Percentiles rank a stretch among this genome's conserved stretches.
phyloP scores from a whole-genome alignment of 495 filamentous ascomycete genomes.

The Penicillium goetzii region DNA sequence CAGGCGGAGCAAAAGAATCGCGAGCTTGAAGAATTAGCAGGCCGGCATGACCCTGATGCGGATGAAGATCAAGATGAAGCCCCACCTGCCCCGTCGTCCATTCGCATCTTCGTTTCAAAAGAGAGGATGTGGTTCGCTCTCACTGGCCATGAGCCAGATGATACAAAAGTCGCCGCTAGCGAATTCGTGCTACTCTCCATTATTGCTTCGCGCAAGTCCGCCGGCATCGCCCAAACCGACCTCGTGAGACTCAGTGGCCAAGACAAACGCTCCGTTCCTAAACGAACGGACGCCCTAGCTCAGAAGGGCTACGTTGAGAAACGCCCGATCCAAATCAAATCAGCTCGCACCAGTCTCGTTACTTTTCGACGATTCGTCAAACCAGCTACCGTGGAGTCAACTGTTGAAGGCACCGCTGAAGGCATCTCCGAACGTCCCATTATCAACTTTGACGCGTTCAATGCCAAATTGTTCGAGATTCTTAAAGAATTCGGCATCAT shows the following conservation, averaged over 20 bases:
- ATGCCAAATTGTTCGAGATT: slow-evolving; percentile 49
- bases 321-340: slow-evolving; percentile 63
- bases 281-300: slow-evolving; percentile 73
- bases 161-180: slow-evolving; percentile 62
- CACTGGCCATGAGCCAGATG: slow-evolving; percentile 78
- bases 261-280: slow-evolving; percentile 86
- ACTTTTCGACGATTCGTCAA: slow-evolving; percentile 64
- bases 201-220: slow-evolving; percentile 70
- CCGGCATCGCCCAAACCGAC: slow-evolving; percentile 79
- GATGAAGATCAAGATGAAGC: slow-evolving; percentile 13
- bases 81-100: slow-evolving; percentile 6
- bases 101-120: slow-evolving; percentile 61
- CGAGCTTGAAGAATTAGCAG: slow-evolving; percentile 1
- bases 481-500: slow-evolving; percentile 52
- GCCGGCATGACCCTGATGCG: slow-evolving; percentile 4
- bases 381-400: slow-evolving; percentile 14
- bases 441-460: slow-evolving; percentile 51
- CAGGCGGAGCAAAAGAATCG: slow-evolving; percentile 43
- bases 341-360: slow-evolving; percentile 67
- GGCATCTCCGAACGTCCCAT: slow-evolving; percentile 17
- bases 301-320: slow-evolving; percentile 87
- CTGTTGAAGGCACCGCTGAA: slow-evolving; percentile 19
- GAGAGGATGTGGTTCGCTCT: slow-evolving; percentile 76
- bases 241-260: slow-evolving; percentile 77
- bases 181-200: slow-evolving; percentile 79